These are phyloP conservation scores for Coemansia sp. DNA, from an alignment of 192 early-diverging fungal genomes.

Conservation along the genomic window DNA sequence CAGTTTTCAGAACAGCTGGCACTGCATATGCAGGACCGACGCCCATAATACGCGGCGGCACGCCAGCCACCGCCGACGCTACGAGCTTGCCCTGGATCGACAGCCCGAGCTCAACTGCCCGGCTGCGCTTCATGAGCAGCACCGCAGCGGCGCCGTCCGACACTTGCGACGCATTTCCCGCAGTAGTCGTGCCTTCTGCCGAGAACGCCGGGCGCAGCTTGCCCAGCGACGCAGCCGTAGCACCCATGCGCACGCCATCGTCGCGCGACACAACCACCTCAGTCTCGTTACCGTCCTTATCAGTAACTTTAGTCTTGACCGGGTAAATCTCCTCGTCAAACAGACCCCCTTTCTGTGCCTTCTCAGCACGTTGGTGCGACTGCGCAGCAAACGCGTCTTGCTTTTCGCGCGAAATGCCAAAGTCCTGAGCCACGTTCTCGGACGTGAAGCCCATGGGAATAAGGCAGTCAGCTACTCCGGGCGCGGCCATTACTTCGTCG, in stretches of 20 bases:
- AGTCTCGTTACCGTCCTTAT: conserved; percentile 78
- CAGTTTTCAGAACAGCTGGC: conserved; percentile 79
- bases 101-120: conserved; percentile 82
- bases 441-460: conserved; percentile 93
- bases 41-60: conserved; percentile 94
- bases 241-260: conserved; percentile 84
- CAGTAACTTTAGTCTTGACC: conserved; percentile 67
- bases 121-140: conserved; percentile 91
- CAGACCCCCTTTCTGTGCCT: conserved; percentile 85
- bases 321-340: conserved; percentile 93
- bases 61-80: conserved; percentile 84
- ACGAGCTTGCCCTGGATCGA: conserved; percentile 86
- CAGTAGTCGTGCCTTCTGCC: conserved; percentile 81
- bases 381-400: conserved; percentile 89
- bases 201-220: conserved; percentile 91
- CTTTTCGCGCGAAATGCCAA: conserved; percentile 76
- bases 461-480: conserved; percentile 78
- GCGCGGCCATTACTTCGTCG: conserved; percentile 71
- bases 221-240: conserved; percentile 75
- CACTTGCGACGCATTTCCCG: conserved; percentile 96
- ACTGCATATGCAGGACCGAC: conserved; percentile 95
- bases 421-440: conserved; percentile 94
- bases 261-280: conserved; percentile 76
- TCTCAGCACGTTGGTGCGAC: conserved; percentile 80
- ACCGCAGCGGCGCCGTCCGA: conserved; percentile 97